phyloP scores from a whole-genome alignment of 2,329 filamentous ascomycete species.

The Thielaviopsis euricoi region DNA sequence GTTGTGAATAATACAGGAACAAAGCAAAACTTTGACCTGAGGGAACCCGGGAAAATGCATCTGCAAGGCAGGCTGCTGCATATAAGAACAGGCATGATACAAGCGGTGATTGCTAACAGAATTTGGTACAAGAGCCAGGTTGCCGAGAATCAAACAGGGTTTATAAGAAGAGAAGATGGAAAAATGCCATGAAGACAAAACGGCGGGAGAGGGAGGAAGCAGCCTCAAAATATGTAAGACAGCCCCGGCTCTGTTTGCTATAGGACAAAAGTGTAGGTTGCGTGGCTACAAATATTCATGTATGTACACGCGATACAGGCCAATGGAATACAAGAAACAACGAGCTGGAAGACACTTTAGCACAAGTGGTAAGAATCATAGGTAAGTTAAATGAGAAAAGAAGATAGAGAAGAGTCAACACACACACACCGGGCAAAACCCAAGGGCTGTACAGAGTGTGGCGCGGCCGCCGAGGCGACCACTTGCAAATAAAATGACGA shows the following conservation, averaged over 20 bases:
- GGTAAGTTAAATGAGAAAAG: not conserved
- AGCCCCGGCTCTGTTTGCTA: not conserved
- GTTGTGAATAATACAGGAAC: no score
- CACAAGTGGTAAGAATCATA: not conserved
- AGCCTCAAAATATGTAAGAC: no score
- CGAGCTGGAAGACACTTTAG: not conserved
- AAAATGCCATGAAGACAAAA: not conserved
- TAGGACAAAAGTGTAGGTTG: not conserved
- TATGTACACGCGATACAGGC: no score
- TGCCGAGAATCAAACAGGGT: not conserved
- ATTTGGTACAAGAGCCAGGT: not conserved
- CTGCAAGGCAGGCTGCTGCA: not conserved
- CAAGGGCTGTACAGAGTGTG: not conserved
- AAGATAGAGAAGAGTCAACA: not conserved
- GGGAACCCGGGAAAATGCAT: no score
- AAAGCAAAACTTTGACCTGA: no score
- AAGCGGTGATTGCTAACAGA: not conserved
- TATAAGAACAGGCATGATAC: not conserved
- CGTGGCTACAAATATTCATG: no score
- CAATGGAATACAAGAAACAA: not conserved
- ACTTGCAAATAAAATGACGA: not conserved
- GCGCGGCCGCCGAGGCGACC: not conserved
- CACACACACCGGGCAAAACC: not conserved
- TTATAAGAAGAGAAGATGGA: not conserved
- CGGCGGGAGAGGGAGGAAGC: no score